Base-by-base conservation (phyloP, 1,139 yeast genomes). In the Yamadazyma triangularis region DNA sequence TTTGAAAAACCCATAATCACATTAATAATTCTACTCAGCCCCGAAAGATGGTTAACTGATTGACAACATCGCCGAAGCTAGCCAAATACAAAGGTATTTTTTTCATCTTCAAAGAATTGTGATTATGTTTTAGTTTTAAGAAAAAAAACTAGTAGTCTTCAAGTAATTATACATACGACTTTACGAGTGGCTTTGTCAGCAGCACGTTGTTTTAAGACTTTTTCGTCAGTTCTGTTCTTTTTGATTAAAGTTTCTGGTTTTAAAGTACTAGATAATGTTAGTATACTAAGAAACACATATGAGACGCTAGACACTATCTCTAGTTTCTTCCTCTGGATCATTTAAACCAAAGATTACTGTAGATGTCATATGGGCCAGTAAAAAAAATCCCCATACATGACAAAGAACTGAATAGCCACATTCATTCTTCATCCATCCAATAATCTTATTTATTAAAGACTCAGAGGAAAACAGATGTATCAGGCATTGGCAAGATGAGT, bases 31-130 rank as follows among this genome's bases (percentile, higher is more conserved):
- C 46, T 63, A 57, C 59, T 88, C 96, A 88, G 97, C 71, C 96
- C 94, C 95, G 97, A 88, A 88, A 88, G 97, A 88, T 88, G 96
- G 97, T 88, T 87, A 81, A 82, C 83, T 28, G 74, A 78, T 80
- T 64, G 89, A 86, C 96, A 81, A 64, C 96, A 88, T 82, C 56
- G 96, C 87, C 75, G 54, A 48, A 62, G 86, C 93, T 83, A 82
- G 93, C 78, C 87, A 60, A 76, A 73, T 65, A 64, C 70, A 65
- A 58, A 28, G 58, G 63, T 68, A 60, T 70, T 70, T 70, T 63
- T 39, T 61, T 77, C 86, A 78, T 79, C 86, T 77, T 79, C 65
- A 43, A 43, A 40, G n/a, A n/a, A 40, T 34, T 39, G 21, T 9
- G 20, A 18, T 18, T 6, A 18, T 6, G 20, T 18, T 7, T 15